Evolutionary conservation across 768 basidiomycete genomes (phyloP).

Genomic region (Hygrophorus pudorinus): DNA sequence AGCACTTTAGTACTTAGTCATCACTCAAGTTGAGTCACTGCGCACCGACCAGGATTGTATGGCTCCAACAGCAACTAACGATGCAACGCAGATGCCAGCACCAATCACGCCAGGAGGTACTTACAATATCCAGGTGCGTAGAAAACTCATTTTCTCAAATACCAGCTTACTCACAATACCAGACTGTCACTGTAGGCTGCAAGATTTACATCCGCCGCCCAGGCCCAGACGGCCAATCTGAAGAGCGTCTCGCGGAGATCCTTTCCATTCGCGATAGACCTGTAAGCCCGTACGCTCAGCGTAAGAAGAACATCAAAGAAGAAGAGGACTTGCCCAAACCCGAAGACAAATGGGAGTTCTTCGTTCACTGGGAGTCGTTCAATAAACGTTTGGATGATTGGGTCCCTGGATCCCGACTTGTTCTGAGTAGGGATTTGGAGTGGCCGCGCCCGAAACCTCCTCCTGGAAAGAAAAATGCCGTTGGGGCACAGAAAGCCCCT

Average conservation of each 20-base stretch:
- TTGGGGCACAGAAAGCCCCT: slow-evolving; percentile 40
- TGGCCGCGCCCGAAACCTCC: slow-evolving; percentile 86
- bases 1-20: too few relatives aligned
- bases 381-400: slow-evolving; percentile 99
- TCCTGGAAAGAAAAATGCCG: slow-evolving; percentile 43
- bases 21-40: not conserved
- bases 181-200: slow-evolving; percentile 90
- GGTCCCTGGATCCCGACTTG: slow-evolving; percentile 82
- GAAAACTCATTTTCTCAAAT: slow-evolving; percentile 11
- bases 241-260: slow-evolving; percentile 93
- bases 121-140: slow-evolving; percentile 63
- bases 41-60: not conserved
- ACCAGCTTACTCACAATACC: slow-evolving; percentile 19
- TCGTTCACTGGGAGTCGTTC: slow-evolving; percentile 98
- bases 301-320: slow-evolving; percentile 22
- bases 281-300: slow-evolving; percentile 41
- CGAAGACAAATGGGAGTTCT: slow-evolving; percentile 85
- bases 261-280: slow-evolving; percentile 89
- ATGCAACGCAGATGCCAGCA: slow-evolving; percentile 38
- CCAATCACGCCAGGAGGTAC: slow-evolving; percentile 66
- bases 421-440: slow-evolving; percentile 80
- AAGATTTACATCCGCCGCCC: slow-evolving; percentile 89
- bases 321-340: slow-evolving; percentile 43
- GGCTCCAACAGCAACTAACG: slow-evolving; percentile 22
- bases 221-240: slow-evolving; percentile 58